These are phyloP conservation scores for Penicillium expansum DNA, from an alignment of 2,329 filamentous ascomycete genomes.

Conservation along the genomic window DNA sequence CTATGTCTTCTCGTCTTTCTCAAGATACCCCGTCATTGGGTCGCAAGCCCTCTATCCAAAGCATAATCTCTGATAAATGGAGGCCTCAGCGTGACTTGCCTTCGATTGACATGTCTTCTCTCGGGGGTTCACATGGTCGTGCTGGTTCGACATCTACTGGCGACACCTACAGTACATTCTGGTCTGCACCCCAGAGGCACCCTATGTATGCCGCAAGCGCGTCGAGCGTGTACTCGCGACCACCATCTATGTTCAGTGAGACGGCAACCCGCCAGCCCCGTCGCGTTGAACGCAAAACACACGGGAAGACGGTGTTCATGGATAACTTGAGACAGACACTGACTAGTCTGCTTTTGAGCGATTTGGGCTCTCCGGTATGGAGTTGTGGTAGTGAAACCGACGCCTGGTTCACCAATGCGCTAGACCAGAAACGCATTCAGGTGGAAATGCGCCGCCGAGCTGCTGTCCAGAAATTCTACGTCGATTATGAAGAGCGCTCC, in stretches of 20 bases:
- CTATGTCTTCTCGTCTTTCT: constrained; percentile 29
- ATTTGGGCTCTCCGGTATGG: constrained; percentile 82
- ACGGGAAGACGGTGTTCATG: constrained; percentile 77
- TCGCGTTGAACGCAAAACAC: constrained; percentile 42
- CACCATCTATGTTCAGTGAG: constrained; percentile 44
- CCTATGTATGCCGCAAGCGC: constrained; percentile 62
- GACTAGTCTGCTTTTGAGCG: constrained; percentile 81
- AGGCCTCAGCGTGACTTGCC: constrained; percentile 57
- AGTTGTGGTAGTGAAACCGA: constrained; percentile 91
- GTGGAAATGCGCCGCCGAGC: constrained; percentile 41
- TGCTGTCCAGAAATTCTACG: constrained; percentile 39
- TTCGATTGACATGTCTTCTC: constrained; percentile 59
- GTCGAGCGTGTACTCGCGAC: constrained; percentile 54
- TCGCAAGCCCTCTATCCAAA: constrained; percentile 66
- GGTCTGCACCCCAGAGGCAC: constrained; percentile 77
- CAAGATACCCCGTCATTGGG: constrained; percentile 37
- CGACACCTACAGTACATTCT: constrained; percentile 77
- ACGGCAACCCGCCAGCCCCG: constrained; percentile 32
- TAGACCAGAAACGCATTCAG: constrained; percentile 50
- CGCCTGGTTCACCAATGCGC: constrained; percentile 66
- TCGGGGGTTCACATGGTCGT: constrained; percentile 59
- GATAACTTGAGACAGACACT: constrained; percentile 73
- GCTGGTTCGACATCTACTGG: constrained; percentile 69
- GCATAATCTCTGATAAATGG: constrained; percentile 67
- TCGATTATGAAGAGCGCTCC: constrained; percentile 35